Base-by-base conservation (phyloP, 2,329 filamentous ascomycete genomes). In the Aspergillus udagawae region DNA sequence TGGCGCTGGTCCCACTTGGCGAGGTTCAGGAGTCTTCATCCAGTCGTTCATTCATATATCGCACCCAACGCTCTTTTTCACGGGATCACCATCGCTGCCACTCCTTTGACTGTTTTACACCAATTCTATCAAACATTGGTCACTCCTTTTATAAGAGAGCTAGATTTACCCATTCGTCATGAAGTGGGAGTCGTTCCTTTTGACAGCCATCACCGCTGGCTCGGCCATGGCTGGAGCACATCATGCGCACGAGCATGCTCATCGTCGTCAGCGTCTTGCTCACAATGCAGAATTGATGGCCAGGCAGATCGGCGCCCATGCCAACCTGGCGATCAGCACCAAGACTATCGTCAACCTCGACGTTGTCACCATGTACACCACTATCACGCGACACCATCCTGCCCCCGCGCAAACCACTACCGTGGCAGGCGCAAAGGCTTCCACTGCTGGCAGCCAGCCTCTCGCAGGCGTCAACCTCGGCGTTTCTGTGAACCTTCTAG, bases 301-400 rank as follows among this genome's bases (percentile, higher is more conserved):
- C 2, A 45, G 42, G 5, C 60, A 59, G 21, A 4, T 57, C 10
- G 14, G 61, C 12, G 50, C 32, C 12, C 53, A 48, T 27, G 53
- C 32, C 32, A 14, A 35, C 12, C 12, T 4, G 0, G 32, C 17
- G 1, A 44, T 54, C 21, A 49, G 57, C 2, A 53, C 55, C 3
- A 55, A 60, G 14, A 61, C 56, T 17, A 32, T 64, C 27, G 45
- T 63, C 27, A 60, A 66, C 21, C 51, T 53, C n/a, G 51, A 61
- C 38, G 61, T 64, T 8, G n/a, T 65, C 42, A 69, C 64, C 9
- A 52, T 57, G n/a, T 57, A 35, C 14, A 51, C 56, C 25, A 66
- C 59, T 3, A 54, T 53, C 9, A 49, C 47, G n/a, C 4, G 29
- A 12, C 4, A 45, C 32, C 8, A 27, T 23, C 25, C 32, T 32